Evolutionary conservation across 1,139 yeast species (phyloP), one percentile per base, ranked within the genome.

Genomic region (Debaryomycetaceae sp.): DNA sequence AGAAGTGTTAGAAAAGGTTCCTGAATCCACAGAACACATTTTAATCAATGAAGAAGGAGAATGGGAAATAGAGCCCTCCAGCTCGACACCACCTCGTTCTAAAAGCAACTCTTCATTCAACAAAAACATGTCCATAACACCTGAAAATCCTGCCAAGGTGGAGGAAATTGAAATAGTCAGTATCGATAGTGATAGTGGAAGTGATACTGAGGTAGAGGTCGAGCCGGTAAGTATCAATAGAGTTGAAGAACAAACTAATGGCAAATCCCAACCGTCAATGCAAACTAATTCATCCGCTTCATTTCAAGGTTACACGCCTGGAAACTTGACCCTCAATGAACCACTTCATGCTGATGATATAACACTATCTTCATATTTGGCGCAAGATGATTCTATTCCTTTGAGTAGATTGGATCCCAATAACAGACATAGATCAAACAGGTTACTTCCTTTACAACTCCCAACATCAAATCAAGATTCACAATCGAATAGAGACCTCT

Each of bases 31-130:
- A 4, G 88, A 83, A 38, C 70, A 68, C 27, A 81, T 85, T 6
- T 76, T 74, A 42, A 65, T 86, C 22, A 70, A 75, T 24, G 61
- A 67, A 2, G 83, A 84, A 57, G 91, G 91, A 0, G 53, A 73
- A 0, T 85, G 90, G 89, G 60, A 58, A 7, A 44, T 45, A 8
- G 48, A 48, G 9, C 37, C 45, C 27, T 27, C 30, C 22, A 22
- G 34, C 6, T 24, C 36, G 13, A 8, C 31, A 27, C 31, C 31
- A 27, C 31, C 31, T 27, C 31, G 31, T 27, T 27, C 31, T 8
- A 27, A 27, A 27, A 27, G 31, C 31, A 27, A 11, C 31, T 11
- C 8, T 8, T 11, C 31, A 8, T 27, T 27, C 31, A 27, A 11
- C 11, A 24, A 20, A 24, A 30, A 27, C 2, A 27, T 6, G 27